A percentile compares a stretch with the other conserved stretches of the same genome.
These are phyloP conservation scores for Coniosporium tulheliwenetii DNA, from an alignment of 2,329 filamentous ascomycete genomes.

Conservation along the genomic window DNA sequence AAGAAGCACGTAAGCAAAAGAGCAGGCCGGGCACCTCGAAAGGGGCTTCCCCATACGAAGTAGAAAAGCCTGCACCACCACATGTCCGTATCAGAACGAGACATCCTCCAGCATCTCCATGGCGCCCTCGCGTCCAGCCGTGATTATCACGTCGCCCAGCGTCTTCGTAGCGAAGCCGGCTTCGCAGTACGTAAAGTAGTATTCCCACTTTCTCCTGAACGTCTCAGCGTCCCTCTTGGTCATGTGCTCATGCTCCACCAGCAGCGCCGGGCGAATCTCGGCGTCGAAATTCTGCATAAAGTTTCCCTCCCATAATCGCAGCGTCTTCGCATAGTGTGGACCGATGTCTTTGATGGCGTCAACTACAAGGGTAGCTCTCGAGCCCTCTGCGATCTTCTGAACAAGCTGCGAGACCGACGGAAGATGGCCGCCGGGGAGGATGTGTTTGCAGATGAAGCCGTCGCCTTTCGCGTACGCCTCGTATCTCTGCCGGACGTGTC, in stretches of 20 bases:
- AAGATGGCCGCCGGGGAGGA: constrained; percentile 64
- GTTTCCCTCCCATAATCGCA: constrained; percentile 51
- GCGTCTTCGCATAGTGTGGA: constrained; percentile 54
- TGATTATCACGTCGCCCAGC: constrained; percentile 57
- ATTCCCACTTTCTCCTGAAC: constrained; percentile 60
- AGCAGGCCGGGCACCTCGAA: no score
- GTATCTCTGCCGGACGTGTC: constrained; percentile 28
- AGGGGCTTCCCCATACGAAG: neutral
- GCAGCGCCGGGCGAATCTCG: constrained; percentile 44
- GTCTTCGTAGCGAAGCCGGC: constrained; percentile 59
- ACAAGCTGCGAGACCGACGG: constrained; percentile 51
- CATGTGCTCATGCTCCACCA: constrained; percentile 42
- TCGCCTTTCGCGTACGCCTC: constrained; percentile 49
- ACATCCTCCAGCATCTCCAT: constrained; percentile 56
- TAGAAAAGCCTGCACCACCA: neutral
- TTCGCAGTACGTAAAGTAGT: constrained; percentile 64
- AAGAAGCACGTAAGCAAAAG: no score
- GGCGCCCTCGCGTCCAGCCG: constrained; percentile 48
- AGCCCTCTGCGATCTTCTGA: constrained; percentile 45
- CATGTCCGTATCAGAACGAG: constrained; percentile 33
- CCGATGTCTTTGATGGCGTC: constrained; percentile 58
- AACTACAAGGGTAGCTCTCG: constrained; percentile 45
- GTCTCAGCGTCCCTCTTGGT: constrained; percentile 46
- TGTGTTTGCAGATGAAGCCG: constrained; percentile 64
- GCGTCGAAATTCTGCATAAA: constrained; percentile 48